Evolutionary conservation across 345 rosid genomes (phyloP).

Genomic region (Excoecaria agallocha): DNA sequence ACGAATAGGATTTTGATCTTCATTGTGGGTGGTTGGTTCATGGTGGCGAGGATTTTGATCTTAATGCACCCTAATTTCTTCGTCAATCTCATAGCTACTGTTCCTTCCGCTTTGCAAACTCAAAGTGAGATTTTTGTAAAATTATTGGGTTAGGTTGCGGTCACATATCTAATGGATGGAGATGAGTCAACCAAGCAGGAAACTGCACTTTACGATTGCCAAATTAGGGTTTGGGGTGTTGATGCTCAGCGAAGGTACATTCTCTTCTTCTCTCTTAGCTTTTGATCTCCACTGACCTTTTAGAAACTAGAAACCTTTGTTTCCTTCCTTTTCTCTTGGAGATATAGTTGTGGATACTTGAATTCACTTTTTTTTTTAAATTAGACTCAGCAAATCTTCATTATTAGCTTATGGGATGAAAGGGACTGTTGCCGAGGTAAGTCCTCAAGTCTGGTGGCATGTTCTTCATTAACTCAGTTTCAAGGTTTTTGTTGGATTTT

Average conservation of each 20-base stretch:
- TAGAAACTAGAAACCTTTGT: too few species aligned
- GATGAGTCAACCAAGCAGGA: conserved; percentile 96
- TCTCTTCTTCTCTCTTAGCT: too few species aligned
- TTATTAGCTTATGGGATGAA: conserved; percentile 78
- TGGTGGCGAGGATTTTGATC: too few species aligned
- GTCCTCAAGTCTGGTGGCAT: not conserved
- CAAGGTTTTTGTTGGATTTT: too few species aligned
- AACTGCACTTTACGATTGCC: conserved; percentile 89
- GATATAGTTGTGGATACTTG: too few species aligned
- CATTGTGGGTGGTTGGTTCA: too few species aligned
- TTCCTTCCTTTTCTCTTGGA: too few species aligned
- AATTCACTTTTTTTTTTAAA: too few species aligned
- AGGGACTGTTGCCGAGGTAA: conserved; percentile 87
- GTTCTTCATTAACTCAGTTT: not conserved
- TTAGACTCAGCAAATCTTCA: too few species aligned
- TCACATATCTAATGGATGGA: conserved; percentile 51
- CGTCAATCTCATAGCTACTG: not conserved
- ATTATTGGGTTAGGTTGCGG: conserved; percentile 20
- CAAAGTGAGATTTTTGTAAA: not conserved
- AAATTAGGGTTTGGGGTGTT: conserved; percentile 99
- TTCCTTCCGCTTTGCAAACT: not conserved
- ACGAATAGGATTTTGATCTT: too few species aligned
- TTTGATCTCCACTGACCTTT: too few species aligned
- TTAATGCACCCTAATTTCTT: too few species aligned
- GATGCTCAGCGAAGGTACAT: conserved; percentile 92